Base-by-base conservation (phyloP, 192 early-diverging fungal genomes). In the Linnemannia zychae region DNA sequence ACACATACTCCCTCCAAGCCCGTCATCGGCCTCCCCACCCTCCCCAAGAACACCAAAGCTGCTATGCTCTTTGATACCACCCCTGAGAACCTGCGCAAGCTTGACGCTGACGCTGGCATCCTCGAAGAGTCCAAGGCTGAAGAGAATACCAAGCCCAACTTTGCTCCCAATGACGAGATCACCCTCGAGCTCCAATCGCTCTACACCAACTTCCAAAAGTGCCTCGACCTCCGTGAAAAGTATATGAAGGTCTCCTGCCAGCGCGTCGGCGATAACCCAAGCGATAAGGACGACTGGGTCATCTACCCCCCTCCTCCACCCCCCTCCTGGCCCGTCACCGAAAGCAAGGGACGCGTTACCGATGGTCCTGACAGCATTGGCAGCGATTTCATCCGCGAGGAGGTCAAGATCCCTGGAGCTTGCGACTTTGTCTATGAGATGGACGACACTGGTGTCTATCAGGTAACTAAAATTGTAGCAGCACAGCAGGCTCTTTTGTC, bases 301-400 rank as follows among this genome's bases (percentile, higher is more conserved):
- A 95, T 98, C 72, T 98, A 98, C 85, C 98, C 98, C 52, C 90
- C 93, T n/a, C 95, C 97, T 16, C 97, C 97, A 0, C 87, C 90
- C 1, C 95, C 95, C 6, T 92, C 93, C 2, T 97, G 96, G 94
- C 90, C 38, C 57, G 68, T 74, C 69, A 82, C n/a, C 31, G 88
- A 84, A 38, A 78, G 89, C 74, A 88, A 90, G 71, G 75, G 76
- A 18, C 79, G 80, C 24, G 85, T 78, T 6, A 78, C 77, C 18
- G 82, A 84, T 49, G 84, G 74, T 18, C 85, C 82, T 40, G 72
- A 77, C 57, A 75, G 79, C 24, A 81, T 89, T 38, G 88, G 88
- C 33, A 84, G 72, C 38, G 85, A 87, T 75, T 89, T 89, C 71
- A 20, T 76, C 44, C 79, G 77, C 77, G 81, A 81, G 18, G 68